Evolutionary conservation across 2,329 filamentous ascomycete species (phyloP).

Genomic region (Aureobasidium melanogenum): DNA sequence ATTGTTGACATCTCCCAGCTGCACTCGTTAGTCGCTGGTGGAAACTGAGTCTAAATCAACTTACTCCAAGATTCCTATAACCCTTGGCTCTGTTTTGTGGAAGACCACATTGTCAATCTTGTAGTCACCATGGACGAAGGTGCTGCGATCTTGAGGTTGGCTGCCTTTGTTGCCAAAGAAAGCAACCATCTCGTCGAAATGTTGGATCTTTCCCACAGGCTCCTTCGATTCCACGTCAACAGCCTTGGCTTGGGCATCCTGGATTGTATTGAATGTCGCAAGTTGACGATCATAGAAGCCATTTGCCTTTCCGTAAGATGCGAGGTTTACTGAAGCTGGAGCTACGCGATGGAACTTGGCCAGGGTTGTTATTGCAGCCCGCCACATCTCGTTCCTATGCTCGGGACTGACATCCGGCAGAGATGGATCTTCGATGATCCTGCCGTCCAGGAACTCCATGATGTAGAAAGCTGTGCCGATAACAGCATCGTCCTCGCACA

Average conservation of each 20-base stretch:
- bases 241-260: conserved; percentile 64
- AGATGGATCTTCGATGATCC: conserved; percentile 83
- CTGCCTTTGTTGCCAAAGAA: conserved; percentile 64
- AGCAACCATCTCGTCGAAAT: conserved; percentile 67
- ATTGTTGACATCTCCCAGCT: conserved; percentile 95
- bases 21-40: background rate
- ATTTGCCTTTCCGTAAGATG: conserved; percentile 59
- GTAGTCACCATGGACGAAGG: conserved; percentile 89
- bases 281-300: conserved; percentile 86
- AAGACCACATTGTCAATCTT: conserved; percentile 66
- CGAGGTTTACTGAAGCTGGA: conserved; percentile 57
- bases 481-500: conserved; percentile 74
- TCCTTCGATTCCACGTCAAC: conserved; percentile 68
- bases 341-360: conserved; percentile 75
- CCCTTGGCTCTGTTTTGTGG: conserved; percentile 75
- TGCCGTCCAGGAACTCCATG: conserved; percentile 90
- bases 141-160: conserved; percentile 69
- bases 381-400: conserved; percentile 76
- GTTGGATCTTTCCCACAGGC: conserved; percentile 72
- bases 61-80: conserved; percentile 79
- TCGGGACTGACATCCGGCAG: conserved; percentile 62
- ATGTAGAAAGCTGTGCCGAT: conserved; percentile 93
- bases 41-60: background rate
- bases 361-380: conserved; percentile 70
- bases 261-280: conserved; percentile 71